A percentile compares a stretch with the other conserved stretches of the same genome.
phyloP scores from a whole-genome alignment of 805 yeast genomes.

The Candida incommunis region DNA sequence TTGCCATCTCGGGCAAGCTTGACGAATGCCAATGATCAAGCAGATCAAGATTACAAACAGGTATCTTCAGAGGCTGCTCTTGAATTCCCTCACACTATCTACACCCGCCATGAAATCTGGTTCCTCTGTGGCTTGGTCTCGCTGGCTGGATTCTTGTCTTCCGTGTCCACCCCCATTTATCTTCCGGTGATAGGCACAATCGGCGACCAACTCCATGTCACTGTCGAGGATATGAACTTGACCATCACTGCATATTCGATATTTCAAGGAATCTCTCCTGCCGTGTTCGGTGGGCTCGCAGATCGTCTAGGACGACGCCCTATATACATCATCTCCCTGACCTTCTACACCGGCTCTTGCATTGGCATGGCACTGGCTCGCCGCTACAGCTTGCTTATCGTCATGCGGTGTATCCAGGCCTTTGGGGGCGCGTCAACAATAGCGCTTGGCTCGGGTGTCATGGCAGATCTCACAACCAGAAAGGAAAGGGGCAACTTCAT shows the following conservation, averaged over 20 bases:
- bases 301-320: slow-evolving; percentile 68
- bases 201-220: slow-evolving; percentile 36
- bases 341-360: slow-evolving; percentile 45
- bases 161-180: slow-evolving; percentile 64
- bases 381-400: slow-evolving; percentile 45
- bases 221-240: slow-evolving; percentile 46
- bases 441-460: slow-evolving; percentile 53
- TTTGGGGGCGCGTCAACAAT: slow-evolving; percentile 64
- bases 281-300: slow-evolving; percentile 51
- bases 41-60: too few relatives aligned
- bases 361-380: slow-evolving; percentile 49
- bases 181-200: slow-evolving; percentile 61
- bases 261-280: slow-evolving; percentile 67
- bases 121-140: slow-evolving; percentile 1
- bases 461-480: slow-evolving; percentile 59
- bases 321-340: slow-evolving; percentile 37
- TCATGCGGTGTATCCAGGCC: slow-evolving; percentile 64
- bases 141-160: slow-evolving; percentile 44
- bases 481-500: slow-evolving; percentile 56
- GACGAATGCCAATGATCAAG: too few relatives aligned
- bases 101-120: not conserved
- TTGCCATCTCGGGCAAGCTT: too few relatives aligned
- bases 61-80: not conserved
- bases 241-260: slow-evolving; percentile 66
- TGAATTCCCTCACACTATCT: not conserved